Evolutionary conservation across 2,329 filamentous ascomycete genomes (phyloP).

Genomic region (Macrophomina pseudophaseolina): DNA sequence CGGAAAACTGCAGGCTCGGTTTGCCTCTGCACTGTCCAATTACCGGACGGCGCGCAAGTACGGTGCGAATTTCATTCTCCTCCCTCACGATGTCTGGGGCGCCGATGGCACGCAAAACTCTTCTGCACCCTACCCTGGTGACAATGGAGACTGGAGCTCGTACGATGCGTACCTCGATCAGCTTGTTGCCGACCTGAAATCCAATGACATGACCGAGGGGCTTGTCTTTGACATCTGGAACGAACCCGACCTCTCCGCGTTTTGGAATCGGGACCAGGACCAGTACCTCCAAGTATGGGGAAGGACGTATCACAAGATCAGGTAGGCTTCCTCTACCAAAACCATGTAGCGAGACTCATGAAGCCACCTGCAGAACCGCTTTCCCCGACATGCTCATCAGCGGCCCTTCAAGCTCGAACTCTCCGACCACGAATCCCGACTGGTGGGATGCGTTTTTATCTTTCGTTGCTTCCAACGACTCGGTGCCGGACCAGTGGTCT

Average conservation of each 20-base stretch:
- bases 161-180: conserved; percentile 52
- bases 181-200: conserved; percentile 45
- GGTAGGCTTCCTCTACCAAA: not conserved
- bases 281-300: conserved; percentile 45
- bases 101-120: conserved; percentile 50
- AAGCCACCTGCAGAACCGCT: not conserved
- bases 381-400: conserved; percentile 35
- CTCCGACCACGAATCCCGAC: conserved; percentile 36
- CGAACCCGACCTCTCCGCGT: conserved; percentile 53
- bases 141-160: conserved; percentile 55
- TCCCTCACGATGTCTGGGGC: conserved; percentile 56
- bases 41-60: conserved; percentile 52
- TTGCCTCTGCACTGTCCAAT: conserved; percentile 52
- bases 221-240: conserved; percentile 61
- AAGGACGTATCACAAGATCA: conserved; percentile 36
- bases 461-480: conserved; percentile 43
- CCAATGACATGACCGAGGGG: conserved; percentile 43
- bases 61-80: conserved; percentile 51
- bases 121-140: conserved; percentile 53
- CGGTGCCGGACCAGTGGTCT: conserved; percentile 51
- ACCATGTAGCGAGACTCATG: too few species aligned
- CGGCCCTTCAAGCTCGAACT: conserved; percentile 46
- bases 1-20: conserved; percentile 38
- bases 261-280: conserved; percentile 43
- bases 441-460: conserved; percentile 50